A percentile compares a stretch with the other conserved stretches of the same genome.
phyloP scores from a whole-genome alignment of 352 stramenopile genomes.

The Pythium biforme region DNA sequence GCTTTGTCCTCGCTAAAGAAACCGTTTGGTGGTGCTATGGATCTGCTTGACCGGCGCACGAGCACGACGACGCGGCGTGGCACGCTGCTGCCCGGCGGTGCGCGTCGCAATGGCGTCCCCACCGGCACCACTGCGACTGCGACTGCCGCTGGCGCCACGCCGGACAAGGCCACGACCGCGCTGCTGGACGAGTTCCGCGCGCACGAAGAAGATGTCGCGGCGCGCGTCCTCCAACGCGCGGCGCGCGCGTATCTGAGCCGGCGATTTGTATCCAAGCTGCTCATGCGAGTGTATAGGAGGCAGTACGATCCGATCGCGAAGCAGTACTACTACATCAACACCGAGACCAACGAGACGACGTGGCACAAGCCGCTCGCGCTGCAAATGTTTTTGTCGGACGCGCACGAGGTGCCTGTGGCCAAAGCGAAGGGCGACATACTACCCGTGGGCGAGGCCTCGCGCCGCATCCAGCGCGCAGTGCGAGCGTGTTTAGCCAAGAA shows the following conservation, averaged over 20 bases:
- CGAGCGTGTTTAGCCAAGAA: conserved; percentile 41
- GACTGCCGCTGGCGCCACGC: neutral
- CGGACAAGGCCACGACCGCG: conserved; percentile 18
- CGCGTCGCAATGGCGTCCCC: conserved; percentile 18
- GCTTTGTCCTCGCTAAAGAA: too few species aligned
- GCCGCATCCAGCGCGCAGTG: conserved; percentile 48
- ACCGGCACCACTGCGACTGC: neutral
- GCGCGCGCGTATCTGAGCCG: conserved; percentile 42
- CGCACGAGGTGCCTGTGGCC: conserved; percentile 21
- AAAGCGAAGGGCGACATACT: conserved; percentile 10
- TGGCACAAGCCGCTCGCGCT: conserved; percentile 57
- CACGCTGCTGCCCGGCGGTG: conserved; percentile 25
- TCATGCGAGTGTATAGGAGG: conserved; percentile 50
- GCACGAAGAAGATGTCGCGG: conserved; percentile 55
- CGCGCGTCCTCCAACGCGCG: conserved; percentile 44
- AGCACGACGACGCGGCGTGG: conserved; percentile 14
- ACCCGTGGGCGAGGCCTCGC: conserved; percentile 33
- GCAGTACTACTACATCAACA: conserved; percentile 69
- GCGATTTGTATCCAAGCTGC: conserved; percentile 34
- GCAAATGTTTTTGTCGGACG: conserved; percentile 36
- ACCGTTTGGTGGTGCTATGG: conserved; percentile 1
- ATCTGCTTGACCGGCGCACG: conserved; percentile 13
- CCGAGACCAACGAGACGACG: conserved; percentile 54
- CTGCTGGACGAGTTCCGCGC: conserved; percentile 56
- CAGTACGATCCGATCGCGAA: conserved; percentile 63